These are phyloP conservation scores for Brachypodium distachyon DNA, from an alignment of 202 grass and related monocot genomes.

Conservation along the genomic window DNA sequence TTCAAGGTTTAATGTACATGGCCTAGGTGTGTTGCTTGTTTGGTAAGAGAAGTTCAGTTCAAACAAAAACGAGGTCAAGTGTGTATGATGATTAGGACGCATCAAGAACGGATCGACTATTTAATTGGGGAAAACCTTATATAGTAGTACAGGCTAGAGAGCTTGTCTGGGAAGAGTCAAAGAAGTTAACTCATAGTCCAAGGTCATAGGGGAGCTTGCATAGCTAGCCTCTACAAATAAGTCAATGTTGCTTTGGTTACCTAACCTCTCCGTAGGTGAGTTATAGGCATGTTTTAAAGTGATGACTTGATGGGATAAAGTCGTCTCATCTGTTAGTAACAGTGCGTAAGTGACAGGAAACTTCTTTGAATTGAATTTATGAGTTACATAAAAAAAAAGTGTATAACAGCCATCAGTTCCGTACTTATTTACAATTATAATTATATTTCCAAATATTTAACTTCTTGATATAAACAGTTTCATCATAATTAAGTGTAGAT, in stretches of 20 bases:
- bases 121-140: not conserved
- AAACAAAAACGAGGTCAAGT: not conserved
- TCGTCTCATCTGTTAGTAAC: conserved; percentile 8
- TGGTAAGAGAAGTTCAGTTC: conserved; percentile 3
- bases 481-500: not conserved
- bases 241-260: conserved; percentile 45
- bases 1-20: not conserved
- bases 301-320: conserved; percentile 25
- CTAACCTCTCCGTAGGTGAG: conserved; percentile 24
- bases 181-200: conserved; percentile 13
- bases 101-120: conserved; percentile 4
- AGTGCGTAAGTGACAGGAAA: conserved; percentile 19
- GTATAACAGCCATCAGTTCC: not conserved
- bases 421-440: conserved; percentile 1
- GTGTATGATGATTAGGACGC: not conserved
- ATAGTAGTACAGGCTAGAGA: not conserved
- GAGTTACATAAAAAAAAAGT: conserved; percentile 1
- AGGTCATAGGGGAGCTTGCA: conserved; percentile 2
- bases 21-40: not conserved
- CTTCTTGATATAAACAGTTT: not conserved
- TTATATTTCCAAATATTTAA: no score
- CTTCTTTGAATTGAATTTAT: conserved; percentile 5
- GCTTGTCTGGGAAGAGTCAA: conserved; percentile 21
- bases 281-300: conserved; percentile 28
- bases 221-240: conserved; percentile 7